These are phyloP conservation scores for Tolypocladium capitatum DNA, from an alignment of 2,329 filamentous ascomycete genomes.

Conservation along the genomic window DNA sequence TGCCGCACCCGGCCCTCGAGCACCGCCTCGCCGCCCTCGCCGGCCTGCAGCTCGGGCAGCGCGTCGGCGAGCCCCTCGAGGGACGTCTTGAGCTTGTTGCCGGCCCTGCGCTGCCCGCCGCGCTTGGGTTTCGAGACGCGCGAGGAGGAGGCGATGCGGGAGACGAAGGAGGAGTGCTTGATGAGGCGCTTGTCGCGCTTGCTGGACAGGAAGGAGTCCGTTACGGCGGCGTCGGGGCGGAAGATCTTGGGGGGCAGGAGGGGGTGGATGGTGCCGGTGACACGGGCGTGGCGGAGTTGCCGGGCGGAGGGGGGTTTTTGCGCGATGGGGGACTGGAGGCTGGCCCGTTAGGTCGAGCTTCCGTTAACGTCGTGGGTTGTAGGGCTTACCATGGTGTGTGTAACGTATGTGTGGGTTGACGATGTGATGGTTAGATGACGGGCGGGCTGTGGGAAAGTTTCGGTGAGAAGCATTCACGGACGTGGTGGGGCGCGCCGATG, in stretches of 20 bases:
- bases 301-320: conserved; percentile 40
- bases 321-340: conserved; percentile 15
- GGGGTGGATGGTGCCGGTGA: conserved; percentile 34
- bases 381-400: not conserved
- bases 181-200: conserved; percentile 78
- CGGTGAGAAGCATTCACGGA: conserved; percentile 6
- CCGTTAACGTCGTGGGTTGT: no score
- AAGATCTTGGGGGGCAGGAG: conserved; percentile 38
- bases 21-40: conserved; percentile 30
- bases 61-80: conserved; percentile 69
- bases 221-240: conserved; percentile 35
- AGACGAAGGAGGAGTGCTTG: conserved; percentile 68
- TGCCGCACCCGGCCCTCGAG: conserved; percentile 51
- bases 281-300: conserved; percentile 38
- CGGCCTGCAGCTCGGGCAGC: conserved; percentile 47
- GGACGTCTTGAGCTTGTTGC: conserved; percentile 65
- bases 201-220: conserved; percentile 49
- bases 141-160: conserved; percentile 53
- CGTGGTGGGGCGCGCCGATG: not conserved
- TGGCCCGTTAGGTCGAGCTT: not conserved
- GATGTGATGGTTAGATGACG: not conserved
- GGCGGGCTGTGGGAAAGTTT: not conserved
- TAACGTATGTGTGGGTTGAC: not conserved
- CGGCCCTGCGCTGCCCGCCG: conserved; percentile 36
- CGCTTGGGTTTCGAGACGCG: conserved; percentile 10